Evolutionary conservation across 2,329 filamentous ascomycete genomes (phyloP).

Genomic region (Pyrenophora tritici-repentis): DNA sequence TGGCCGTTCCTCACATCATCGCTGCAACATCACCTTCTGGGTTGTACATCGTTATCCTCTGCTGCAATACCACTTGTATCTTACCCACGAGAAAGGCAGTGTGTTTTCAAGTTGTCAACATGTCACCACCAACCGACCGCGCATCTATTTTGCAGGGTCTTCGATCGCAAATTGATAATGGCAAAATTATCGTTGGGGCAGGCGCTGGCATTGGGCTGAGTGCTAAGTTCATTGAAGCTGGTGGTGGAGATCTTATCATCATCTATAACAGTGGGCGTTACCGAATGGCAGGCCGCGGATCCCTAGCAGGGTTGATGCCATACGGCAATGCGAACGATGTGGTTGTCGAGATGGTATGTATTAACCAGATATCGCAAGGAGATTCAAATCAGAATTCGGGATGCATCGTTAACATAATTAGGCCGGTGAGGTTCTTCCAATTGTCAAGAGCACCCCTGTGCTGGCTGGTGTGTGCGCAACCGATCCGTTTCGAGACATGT

Average conservation of each 20-base stretch:
- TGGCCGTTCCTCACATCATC: background rate
- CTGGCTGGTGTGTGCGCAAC: constrained; percentile 73
- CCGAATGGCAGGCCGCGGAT: constrained; percentile 73
- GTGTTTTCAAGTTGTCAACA: constrained; percentile 31
- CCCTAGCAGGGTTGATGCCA: constrained; percentile 71
- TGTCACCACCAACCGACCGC: constrained; percentile 64
- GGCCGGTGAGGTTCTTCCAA: constrained; percentile 68
- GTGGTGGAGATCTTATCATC: constrained; percentile 71
- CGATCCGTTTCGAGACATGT: constrained; percentile 69
- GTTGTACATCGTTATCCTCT: background rate
- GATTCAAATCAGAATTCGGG: too few species aligned
- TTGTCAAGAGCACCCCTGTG: constrained; percentile 67
- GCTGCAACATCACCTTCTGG: background rate
- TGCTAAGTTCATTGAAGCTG: constrained; percentile 71
- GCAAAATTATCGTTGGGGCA: constrained; percentile 68
- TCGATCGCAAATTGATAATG: constrained; percentile 58
- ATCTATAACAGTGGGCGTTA: constrained; percentile 75
- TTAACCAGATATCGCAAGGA: too few species aligned
- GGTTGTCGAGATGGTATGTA: constrained; percentile 67
- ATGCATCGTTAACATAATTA: constrained; percentile 26
- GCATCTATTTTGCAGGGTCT: constrained; percentile 60
- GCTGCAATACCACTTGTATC: background rate
- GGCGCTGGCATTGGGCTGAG: constrained; percentile 72
- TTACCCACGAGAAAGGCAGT: background rate
- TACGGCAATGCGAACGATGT: constrained; percentile 73